phyloP scores from a whole-genome alignment of 1,284 basidiomycete genomes.

The Gomphus bonarii region DNA sequence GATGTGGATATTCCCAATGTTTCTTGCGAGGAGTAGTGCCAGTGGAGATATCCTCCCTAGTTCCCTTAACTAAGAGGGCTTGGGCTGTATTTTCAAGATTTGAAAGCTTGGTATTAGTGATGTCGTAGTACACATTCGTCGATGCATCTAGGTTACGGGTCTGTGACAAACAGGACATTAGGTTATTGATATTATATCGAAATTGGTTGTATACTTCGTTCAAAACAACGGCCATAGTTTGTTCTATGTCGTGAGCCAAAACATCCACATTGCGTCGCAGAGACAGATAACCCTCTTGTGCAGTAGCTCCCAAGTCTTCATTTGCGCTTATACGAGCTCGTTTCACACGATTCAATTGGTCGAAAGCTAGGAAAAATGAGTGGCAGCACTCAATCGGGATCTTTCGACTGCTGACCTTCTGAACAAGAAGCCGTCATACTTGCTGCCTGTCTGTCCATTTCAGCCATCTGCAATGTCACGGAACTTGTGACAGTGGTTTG shows the following conservation, averaged over 20 bases:
- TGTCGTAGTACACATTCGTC: slow-evolving; percentile 31
- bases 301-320: slow-evolving; percentile 34
- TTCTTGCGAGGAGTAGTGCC: slow-evolving; percentile 67
- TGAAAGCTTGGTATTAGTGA: slow-evolving; percentile 31
- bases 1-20: slow-evolving; percentile 50
- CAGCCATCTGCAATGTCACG: slow-evolving; percentile 39
- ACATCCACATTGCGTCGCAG: slow-evolving; percentile 40
- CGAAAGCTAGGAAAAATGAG: slow-evolving; percentile 35
- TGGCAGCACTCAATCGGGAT: neutral
- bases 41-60: slow-evolving; percentile 50
- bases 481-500: slow-evolving; percentile 36
- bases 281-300: slow-evolving; percentile 40
- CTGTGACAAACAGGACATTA: slow-evolving; percentile 20
- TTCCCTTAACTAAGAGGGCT: slow-evolving; percentile 46
- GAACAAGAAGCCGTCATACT: slow-evolving; percentile 33
- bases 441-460: slow-evolving; percentile 41
- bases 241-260: slow-evolving; percentile 40
- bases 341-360: slow-evolving; percentile 52
- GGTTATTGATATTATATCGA: neutral
- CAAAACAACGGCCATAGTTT: slow-evolving; percentile 30
- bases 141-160: slow-evolving; percentile 28
- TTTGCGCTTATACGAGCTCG: slow-evolving; percentile 54
- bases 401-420: slow-evolving; percentile 29
- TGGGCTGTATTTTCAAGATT: slow-evolving; percentile 39
- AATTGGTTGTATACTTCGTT: slow-evolving; percentile 35